Base-by-base conservation (phyloP, 2,329 filamentous ascomycete species). In the Ophiostoma quercus region DNA sequence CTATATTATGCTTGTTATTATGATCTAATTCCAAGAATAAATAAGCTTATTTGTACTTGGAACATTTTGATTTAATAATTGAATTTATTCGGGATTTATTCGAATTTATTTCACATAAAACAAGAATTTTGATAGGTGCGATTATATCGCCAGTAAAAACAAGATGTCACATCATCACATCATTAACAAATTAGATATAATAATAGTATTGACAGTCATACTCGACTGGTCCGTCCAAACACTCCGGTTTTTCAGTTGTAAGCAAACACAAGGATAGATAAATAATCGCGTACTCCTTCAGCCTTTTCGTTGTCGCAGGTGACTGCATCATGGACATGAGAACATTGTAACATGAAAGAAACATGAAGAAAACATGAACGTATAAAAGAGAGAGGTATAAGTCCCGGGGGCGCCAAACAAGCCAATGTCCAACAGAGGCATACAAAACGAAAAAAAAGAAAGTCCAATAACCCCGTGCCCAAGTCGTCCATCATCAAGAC, bases 361-460 rank as follows among this genome's bases (percentile, higher is more conserved):
- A 37, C 29, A 11, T 34, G 29, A 8, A 39, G 41, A 9, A 65
- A 66, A 19, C 32, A 19, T 39, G 32, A n/a, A 14, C 9, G 11
- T 3, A 41, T 3, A 41, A 66, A 65, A 65, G 11, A 66, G 43
- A 37, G 41, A 66, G 34, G 34, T 66, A 66, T 41, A 66, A 66
- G 65, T 66, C 65, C 65, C 39, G 65, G 65, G 65, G 65, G 65
- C 65, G 65, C 69, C 69, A 65, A 41, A 37, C 57, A 47, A 43
- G 41, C 12, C 41, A 54, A 19, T 8, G 29, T 19, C 16, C 29
- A n/a, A 19, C 19, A 39, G 19, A 41, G 32, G 62, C 62, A 34
- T 65, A 34, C 11, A 37, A 66, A 43, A 66, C 25, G 14, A 22
- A 60, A 60, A 16, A 16, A 32, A 7, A 32, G 11, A 57, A 22